Base-by-base conservation (phyloP, 768 basidiomycete genomes). In the Saitozyma sp. region DNA sequence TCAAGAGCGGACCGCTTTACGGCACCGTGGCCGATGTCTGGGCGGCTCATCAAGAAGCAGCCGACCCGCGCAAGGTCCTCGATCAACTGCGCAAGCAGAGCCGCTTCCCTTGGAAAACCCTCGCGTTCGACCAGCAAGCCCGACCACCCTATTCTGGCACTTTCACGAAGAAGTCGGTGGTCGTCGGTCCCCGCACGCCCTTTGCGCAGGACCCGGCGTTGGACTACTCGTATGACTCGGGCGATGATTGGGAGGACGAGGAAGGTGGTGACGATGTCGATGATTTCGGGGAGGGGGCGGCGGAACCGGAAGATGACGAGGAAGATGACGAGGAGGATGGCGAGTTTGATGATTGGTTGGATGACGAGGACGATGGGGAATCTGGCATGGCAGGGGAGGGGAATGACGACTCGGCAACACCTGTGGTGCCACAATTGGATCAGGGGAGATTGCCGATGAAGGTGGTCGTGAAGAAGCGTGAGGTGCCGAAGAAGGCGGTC, bases 131-230 rank as follows among this genome's bases (percentile, higher is more conserved):
- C 14, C 88, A 88, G 61, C 92, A 98, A 76, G 83, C 85, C 0
- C 86, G 96, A 53, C 95, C 96, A 11, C 92, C 92, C 1, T 98
- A 95, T 79, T 89, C 87, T 70, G 95, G 94, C 80, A 98, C 96
- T 7, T 97, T 91, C 88, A 93, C 92, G 8, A 87, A 89, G 58
- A 86, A 83, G 63, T 94, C 92, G 13, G 83, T 83, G 16, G 79
- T 86, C 41, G 86, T 98, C 62, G 89, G 92, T 0, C 88, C 93
- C 1, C 86, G 96, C 14, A 85, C 84, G 16, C 94, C 96, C 0
- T 88, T 95, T 63, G 86, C 84, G 2, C 85, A 85, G 66, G 96
- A 99, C 71, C 81, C 88, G 0, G 83, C 85, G 11, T 84, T 90
- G 58, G 92, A 98, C 79, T 99, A 98, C 77, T 85, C 85, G 6